These are phyloP conservation scores for Wickerhamomyces hampshirensis DNA, from an alignment of 805 yeast species.

Conservation along the genomic window DNA sequence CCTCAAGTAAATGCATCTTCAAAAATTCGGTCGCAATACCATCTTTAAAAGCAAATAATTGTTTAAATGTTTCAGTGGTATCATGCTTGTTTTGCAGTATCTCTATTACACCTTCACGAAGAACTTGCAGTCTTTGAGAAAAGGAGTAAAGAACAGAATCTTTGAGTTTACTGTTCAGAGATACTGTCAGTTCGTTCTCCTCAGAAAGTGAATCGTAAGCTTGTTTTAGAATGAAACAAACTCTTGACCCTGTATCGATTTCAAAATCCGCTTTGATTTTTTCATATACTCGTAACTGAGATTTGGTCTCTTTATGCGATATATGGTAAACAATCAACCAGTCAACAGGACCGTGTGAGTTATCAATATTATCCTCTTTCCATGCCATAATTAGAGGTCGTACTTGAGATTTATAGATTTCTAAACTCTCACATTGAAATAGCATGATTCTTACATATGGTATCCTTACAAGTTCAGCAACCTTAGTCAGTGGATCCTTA, in stretches of 20 bases:
- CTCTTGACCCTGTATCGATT: conserved; percentile 4
- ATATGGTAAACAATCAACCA: conserved; percentile 59
- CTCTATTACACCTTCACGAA: conserved; percentile 1
- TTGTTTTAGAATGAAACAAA: conserved; percentile 31
- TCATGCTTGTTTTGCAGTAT: conserved; percentile 1
- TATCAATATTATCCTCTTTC: conserved; percentile 44
- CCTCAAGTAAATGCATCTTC: conserved; percentile 54
- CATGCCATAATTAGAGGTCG: conserved; percentile 82
- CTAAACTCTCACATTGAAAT: conserved; percentile 60
- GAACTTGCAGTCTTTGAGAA: conserved; percentile 33
- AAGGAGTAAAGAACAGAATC: conserved; percentile 50
- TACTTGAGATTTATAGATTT: conserved; percentile 71
- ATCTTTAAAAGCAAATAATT: conserved; percentile 32
- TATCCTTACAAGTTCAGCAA: conserved; percentile 16
- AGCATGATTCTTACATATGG: conserved; percentile 67
- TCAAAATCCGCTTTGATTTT: conserved; percentile 51
- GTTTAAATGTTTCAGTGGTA: conserved; percentile 1
- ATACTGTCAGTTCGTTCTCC: conserved; percentile 47
- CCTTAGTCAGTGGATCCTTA: background rate
- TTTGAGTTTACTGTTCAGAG: conserved; percentile 40
- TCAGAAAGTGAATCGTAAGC: conserved; percentile 30
- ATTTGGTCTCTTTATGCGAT: conserved; percentile 30
- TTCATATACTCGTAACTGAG: conserved; percentile 46
- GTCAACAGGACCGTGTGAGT: conserved; percentile 43
- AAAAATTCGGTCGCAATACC: conserved; percentile 48